Percentiles rank a stretch among this genome's conserved stretches.
phyloP scores from a whole-genome alignment of 305 asterid genomes.

The Ajuga reptans region DNA sequence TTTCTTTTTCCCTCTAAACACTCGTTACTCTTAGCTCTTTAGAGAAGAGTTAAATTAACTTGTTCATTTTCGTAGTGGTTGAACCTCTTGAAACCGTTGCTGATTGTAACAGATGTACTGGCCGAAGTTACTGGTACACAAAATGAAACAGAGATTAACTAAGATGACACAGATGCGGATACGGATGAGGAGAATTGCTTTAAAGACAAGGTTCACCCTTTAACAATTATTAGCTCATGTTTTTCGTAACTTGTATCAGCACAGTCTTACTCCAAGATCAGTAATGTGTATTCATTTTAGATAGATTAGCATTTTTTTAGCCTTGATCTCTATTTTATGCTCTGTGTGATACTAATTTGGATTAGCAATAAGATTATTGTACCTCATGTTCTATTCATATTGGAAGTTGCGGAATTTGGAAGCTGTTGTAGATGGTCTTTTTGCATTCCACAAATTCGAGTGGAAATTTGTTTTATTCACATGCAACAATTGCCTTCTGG shows the following conservation, averaged over 20 bases:
- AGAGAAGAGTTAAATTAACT: background rate
- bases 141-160: constrained; percentile 76
- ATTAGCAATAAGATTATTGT: background rate
- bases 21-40: background rate
- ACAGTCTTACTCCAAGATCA: background rate
- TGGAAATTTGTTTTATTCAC: background rate
- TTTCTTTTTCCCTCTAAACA: background rate
- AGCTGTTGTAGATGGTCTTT: background rate
- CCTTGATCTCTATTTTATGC: background rate
- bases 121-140: constrained; percentile 85
- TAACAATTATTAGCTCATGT: background rate
- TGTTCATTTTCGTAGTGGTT: background rate
- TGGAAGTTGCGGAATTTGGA: background rate
- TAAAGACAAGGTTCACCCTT: constrained; percentile 64
- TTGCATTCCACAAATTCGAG: background rate
- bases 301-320: background rate
- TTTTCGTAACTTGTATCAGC: background rate
- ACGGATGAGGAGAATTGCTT: constrained; percentile 89
- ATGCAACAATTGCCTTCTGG: background rate
- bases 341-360: background rate
- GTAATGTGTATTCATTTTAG: background rate
- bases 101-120: constrained; percentile 49
- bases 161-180: constrained; percentile 95
- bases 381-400: background rate
- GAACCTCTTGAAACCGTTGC: background rate